Percentiles rank a stretch among this genome's conserved stretches.
Evolutionary conservation across 108 stramenopile species (phyloP).

Genomic region (Conticribra guillardii): DNA sequence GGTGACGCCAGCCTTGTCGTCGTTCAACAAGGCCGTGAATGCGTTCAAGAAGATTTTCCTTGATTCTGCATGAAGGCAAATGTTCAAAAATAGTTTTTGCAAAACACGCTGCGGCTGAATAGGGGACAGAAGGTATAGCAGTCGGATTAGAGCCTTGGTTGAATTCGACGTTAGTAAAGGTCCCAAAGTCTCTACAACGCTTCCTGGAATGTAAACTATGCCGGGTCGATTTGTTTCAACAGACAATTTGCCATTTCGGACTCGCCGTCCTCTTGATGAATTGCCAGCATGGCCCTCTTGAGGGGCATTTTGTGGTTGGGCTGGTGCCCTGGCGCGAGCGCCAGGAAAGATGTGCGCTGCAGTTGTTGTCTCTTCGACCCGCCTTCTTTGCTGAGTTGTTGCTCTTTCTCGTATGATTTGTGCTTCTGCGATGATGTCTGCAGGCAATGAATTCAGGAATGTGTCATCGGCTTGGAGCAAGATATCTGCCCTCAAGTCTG

Average conservation of each 20-base stretch:
- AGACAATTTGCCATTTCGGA: constrained; percentile 47
- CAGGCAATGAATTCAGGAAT: constrained; percentile 80
- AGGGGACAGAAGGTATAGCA: constrained; percentile 81
- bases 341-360: constrained; percentile 1
- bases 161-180: constrained; percentile 62
- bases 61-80: constrained; percentile 50
- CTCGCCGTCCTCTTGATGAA: constrained; percentile 35
- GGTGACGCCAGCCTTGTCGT: constrained; percentile 49
- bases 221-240: constrained; percentile 64
- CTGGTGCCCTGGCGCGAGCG: constrained; percentile 25
- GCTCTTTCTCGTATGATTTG: constrained; percentile 88
- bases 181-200: constrained; percentile 24
- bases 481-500: constrained; percentile 91
- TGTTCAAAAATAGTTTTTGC: constrained; percentile 82
- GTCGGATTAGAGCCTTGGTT: constrained; percentile 55
- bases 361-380: constrained; percentile 17
- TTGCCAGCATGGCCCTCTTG: constrained; percentile 10
- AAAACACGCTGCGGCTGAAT: constrained; percentile 75
- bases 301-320: background rate
- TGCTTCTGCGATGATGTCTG: constrained; percentile 89
- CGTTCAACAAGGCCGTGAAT: constrained; percentile 64
- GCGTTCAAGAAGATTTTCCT: constrained; percentile 48
- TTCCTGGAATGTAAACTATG: constrained; percentile 52
- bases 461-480: constrained; percentile 88
- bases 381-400: constrained; percentile 45